A percentile compares a stretch with the other conserved stretches of the same genome.
These are phyloP conservation scores for Grigorovia transvaalensis DNA, from an alignment of 805 yeast genomes.

Conservation along the genomic window DNA sequence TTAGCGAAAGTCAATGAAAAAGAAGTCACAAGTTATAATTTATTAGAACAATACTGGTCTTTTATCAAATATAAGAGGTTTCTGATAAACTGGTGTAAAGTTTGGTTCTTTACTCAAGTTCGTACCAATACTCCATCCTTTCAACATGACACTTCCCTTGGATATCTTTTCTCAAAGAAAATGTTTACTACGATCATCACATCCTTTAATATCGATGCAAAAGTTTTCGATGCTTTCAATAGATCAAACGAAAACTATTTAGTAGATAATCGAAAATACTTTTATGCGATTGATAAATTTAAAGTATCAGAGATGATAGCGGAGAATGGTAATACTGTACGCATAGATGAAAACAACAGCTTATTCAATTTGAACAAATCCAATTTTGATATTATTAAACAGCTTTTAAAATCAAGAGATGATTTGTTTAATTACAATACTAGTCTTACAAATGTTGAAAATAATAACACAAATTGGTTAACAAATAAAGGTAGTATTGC, in stretches of 20 bases:
- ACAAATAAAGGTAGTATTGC: neutral
- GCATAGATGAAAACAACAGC: constrained; percentile 11
- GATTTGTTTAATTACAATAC: neutral
- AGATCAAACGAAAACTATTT: neutral
- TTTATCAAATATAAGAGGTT: constrained; percentile 16
- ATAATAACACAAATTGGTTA: too few relatives aligned
- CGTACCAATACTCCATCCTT: neutral
- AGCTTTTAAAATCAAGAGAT: neutral
- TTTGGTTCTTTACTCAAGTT: constrained; percentile 9
- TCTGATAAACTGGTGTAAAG: constrained; percentile 18
- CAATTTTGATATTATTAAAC: neutral
- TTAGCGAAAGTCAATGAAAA: neutral
- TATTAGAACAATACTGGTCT: constrained; percentile 14
- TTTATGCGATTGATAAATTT: neutral
- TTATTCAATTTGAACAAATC: neutral
- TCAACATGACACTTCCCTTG: too few relatives aligned
- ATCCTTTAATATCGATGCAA: neutral
- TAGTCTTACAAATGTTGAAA: neutral
- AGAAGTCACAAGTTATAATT: neutral
- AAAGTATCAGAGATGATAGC: neutral
- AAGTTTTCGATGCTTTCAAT: neutral
- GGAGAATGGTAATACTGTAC: neutral
- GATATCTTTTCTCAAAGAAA: neutral
- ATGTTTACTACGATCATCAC: neutral
- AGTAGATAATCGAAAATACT: neutral